These are phyloP conservation scores for Lupinus albus DNA, from an alignment of 306 rosid species.

Conservation along the genomic window DNA sequence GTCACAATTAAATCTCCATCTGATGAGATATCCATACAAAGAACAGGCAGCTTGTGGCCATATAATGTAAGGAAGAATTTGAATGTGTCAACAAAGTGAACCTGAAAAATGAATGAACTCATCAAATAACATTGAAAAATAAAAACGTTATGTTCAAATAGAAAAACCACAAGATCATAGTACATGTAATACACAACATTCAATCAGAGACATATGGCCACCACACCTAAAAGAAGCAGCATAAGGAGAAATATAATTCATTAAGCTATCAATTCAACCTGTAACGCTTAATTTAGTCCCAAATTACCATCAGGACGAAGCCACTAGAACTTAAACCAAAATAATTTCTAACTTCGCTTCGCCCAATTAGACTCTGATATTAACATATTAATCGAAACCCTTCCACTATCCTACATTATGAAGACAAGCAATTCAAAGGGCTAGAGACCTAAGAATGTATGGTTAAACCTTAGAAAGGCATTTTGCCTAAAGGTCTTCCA, in stretches of 20 bases:
- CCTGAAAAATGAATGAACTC: conserved; percentile 53
- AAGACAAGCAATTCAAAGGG: conserved; percentile 9
- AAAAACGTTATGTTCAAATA: conserved; percentile 26
- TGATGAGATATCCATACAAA: conserved; percentile 96
- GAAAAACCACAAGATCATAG: conserved; percentile 4
- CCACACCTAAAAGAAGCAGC: conserved; percentile 15
- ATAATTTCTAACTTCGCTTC: conserved; percentile 8
- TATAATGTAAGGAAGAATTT: conserved; percentile 82
- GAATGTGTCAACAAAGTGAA: conserved; percentile 73
- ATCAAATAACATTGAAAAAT: conserved; percentile 21
- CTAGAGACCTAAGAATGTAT: not conserved
- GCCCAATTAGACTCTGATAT: conserved; percentile 13
- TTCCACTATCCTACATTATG: not conserved
- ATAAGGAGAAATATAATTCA: not conserved
- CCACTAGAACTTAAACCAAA: not conserved
- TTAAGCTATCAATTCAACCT: not conserved
- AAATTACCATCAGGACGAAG: not conserved
- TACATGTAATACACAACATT: not conserved
- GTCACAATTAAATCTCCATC: conserved; percentile 91
- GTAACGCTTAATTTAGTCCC: not conserved
- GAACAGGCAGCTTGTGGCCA: conserved; percentile 92
- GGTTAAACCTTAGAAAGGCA: conserved; percentile 2
- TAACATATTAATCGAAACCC: conserved; percentile 14
- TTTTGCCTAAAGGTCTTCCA: not conserved
- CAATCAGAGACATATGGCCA: conserved; percentile 13